Base-by-base conservation (phyloP, 2,329 filamentous ascomycete species). In the Apiospora koreana region DNA sequence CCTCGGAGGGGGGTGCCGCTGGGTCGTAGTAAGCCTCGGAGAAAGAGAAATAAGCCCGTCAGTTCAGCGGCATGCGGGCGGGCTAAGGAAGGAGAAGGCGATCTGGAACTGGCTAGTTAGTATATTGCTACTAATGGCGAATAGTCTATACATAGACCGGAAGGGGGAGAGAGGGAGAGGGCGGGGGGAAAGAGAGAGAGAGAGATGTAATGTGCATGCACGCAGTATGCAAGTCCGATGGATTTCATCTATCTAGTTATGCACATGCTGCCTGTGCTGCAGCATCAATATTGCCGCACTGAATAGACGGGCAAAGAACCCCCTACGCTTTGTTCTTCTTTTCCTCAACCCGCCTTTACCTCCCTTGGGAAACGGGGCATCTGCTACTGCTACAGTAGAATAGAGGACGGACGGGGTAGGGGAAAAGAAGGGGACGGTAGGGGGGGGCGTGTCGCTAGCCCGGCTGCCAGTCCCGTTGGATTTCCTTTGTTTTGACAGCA, bases 21-120 rank as follows among this genome's bases (percentile, higher is more conserved):
- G 50, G 50, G 31, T 58, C 50, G 25, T 58, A 58, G 50, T 58
- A 58, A 58, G 50, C 50, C 50, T 58, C 50, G 50, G 28, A 35
- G 50, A 58, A 21, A 21, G 16, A 9, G 12, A 58, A 18, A 18
- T 31, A 31, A 35, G 50, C 25, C 28, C 6, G 48, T 2, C 48
- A 41, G 38, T 2, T 12, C 38, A 41, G 38, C 38, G 38, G 9
- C 38, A 12, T 8, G 9, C 9, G 9, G 14, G 14, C 38, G 38
- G 25, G 48, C 25, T 54, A 54, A 31, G 48, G 48, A 31, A 54
- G 14, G 14, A 54, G 48, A 54, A 18, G 48, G 48, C 48, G 48
- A 54, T 54, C 48, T 31, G 28, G n/a, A n/a, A n/a, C n/a, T n/a
- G n/a, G n/a, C n/a, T n/a, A n/a, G 48, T n/a, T 41, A 48, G n/a